Evolutionary conservation across 2,329 filamentous ascomycete genomes (phyloP).

Genomic region (Ophiostoma australiae): DNA sequence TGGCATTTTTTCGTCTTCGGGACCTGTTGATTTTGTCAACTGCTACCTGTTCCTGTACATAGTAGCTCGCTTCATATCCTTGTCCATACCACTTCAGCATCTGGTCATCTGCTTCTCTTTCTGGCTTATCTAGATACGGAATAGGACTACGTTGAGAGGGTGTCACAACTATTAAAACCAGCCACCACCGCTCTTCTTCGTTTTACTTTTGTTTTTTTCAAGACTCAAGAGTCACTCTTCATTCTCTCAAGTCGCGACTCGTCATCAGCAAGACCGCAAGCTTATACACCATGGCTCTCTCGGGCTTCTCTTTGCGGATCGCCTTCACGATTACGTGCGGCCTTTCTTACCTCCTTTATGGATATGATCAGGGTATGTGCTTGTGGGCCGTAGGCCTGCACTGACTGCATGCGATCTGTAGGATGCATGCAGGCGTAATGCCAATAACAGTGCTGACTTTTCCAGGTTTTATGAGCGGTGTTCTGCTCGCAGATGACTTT

Average conservation of each 20-base stretch:
- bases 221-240: background rate
- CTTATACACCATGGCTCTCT: background rate
- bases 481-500: slow-evolving; percentile 32
- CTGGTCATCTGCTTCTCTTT: background rate
- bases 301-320: slow-evolving; percentile 14
- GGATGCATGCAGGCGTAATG: background rate
- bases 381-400: background rate
- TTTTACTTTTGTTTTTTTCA: background rate
- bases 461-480: slow-evolving; percentile 33
- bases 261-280: background rate
- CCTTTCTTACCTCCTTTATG: slow-evolving; percentile 40
- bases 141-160: background rate
- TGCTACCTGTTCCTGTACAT: no score
- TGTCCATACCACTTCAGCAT: no score
- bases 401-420: slow-evolving; percentile 1
- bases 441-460: background rate
- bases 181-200: background rate
- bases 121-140: background rate
- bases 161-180: slow-evolving; percentile 4
- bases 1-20: background rate
- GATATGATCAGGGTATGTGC: slow-evolving; percentile 38
- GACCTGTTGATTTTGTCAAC: no score
- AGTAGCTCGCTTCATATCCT: no score
- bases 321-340: slow-evolving; percentile 17
- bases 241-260: background rate